Conservation (phyloP, 306 rosid species). For the Delonix regia region DNA sequence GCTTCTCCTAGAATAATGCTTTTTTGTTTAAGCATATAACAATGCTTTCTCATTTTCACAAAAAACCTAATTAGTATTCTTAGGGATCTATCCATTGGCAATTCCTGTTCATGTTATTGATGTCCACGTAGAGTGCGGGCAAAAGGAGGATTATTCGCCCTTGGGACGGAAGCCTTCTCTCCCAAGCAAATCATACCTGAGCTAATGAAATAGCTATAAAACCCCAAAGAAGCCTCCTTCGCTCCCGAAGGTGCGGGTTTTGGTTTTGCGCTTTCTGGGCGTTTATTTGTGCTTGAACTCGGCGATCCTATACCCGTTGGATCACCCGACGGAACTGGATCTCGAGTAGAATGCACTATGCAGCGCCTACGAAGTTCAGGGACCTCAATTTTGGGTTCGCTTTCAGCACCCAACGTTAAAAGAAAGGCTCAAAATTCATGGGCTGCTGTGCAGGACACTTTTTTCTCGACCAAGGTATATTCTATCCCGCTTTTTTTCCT, state of each 20-base stretch:
- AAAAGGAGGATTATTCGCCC: too few species aligned
- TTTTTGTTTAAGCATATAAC: too few species aligned
- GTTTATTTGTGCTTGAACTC: not conserved
- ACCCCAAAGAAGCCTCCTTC: not conserved
- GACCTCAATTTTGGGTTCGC: conserved; percentile 44
- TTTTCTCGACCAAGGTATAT: conserved; percentile 68
- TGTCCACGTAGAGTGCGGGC: too few species aligned
- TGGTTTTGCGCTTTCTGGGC: not conserved
- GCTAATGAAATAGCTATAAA: not conserved
- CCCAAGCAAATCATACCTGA: not conserved
- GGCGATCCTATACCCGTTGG: not conserved
- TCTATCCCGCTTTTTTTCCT: not conserved
- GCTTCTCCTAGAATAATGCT: too few species aligned
- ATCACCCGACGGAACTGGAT: not conserved
- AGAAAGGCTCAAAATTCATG: conserved; percentile 70
- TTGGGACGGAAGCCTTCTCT: not conserved
- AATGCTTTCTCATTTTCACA: too few species aligned
- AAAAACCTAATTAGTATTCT: too few species aligned
- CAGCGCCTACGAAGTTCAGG: conserved; percentile 56
- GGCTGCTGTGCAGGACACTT: conserved; percentile 81
- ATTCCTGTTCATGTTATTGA: too few species aligned
- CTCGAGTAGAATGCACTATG: conserved; percentile 44
- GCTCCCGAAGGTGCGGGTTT: not conserved
- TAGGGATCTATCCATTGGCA: too few species aligned
- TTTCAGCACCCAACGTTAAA: conserved; percentile 50